phyloP scores from a whole-genome alignment of 805 yeast species.

The Lipomyces sp. region DNA sequence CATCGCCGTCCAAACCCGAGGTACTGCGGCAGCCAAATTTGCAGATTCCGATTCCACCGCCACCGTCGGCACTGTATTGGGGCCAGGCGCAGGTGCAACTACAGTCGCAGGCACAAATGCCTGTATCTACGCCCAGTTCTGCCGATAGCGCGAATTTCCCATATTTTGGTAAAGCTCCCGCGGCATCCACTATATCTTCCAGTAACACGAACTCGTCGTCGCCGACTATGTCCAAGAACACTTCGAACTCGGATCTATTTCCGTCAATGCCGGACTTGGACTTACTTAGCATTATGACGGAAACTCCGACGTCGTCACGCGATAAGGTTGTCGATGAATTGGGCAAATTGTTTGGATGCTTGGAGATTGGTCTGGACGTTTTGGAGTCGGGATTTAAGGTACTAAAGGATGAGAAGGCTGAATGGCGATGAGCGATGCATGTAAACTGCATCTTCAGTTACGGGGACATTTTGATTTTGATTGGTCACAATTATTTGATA shows the following conservation, averaged over 20 bases:
- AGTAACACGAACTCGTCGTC: background rate
- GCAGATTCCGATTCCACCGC: conserved; percentile 35
- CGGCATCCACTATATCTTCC: background rate
- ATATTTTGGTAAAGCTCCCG: conserved; percentile 1
- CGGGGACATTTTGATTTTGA: background rate
- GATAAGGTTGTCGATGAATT: conserved; percentile 29
- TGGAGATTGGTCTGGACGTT: conserved; percentile 31
- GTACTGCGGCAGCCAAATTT: conserved; percentile 23
- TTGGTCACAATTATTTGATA: background rate
- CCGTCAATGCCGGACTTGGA: conserved; percentile 30
- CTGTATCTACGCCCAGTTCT: background rate
- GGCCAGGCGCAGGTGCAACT: conserved; percentile 15
- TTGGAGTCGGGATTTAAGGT: conserved; percentile 34
- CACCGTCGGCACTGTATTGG: conserved; percentile 22
- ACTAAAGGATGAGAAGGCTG: conserved; percentile 29
- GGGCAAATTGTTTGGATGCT: conserved; percentile 20
- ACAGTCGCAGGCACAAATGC: conserved; percentile 13
- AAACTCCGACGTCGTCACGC: conserved; percentile 8
- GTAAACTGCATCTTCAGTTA: background rate
- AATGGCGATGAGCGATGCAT: conserved; percentile 1
- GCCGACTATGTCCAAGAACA: background rate
- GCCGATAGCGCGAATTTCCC: background rate
- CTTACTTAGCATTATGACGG: conserved; percentile 24
- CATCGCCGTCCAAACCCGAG: conserved; percentile 18
- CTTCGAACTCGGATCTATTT: conserved; percentile 26